Conservation (phyloP, 2,329 filamentous ascomycete genomes). For the Alternaria burnsii region DNA sequence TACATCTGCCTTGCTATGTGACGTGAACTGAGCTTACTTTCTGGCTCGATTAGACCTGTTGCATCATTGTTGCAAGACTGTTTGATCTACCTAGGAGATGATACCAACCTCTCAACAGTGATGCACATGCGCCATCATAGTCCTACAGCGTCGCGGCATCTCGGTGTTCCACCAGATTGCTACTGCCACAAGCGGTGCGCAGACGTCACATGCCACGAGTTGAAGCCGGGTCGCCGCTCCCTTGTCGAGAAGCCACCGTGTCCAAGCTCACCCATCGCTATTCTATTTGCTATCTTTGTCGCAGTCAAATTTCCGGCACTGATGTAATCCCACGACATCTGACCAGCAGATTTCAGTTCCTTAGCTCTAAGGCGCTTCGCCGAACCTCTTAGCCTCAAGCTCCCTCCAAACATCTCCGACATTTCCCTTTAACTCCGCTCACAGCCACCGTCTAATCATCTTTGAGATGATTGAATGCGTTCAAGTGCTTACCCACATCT, state of each 20-base stretch:
- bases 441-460: conserved; percentile 43
- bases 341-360: conserved; percentile 38
- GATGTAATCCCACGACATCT: conserved; percentile 42
- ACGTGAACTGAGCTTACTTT: not conserved
- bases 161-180: conserved; percentile 30
- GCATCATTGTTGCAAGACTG: not conserved
- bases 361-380: conserved; percentile 28
- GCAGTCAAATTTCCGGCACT: conserved; percentile 20
- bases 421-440: conserved; percentile 33
- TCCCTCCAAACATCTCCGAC: conserved; percentile 29
- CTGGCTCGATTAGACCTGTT: not conserved
- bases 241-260: conserved; percentile 19
- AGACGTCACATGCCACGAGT: conserved; percentile 33
- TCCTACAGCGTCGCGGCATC: conserved; percentile 10
- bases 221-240: conserved; percentile 29
- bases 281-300: conserved; percentile 30
- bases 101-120: not conserved
- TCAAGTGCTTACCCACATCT: conserved; percentile 27
- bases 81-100: not conserved
- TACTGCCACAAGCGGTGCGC: conserved; percentile 18
- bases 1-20: not conserved
- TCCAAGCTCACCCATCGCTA: conserved; percentile 31
- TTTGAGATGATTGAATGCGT: conserved; percentile 25
- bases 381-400: conserved; percentile 27
- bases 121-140: not conserved